Percentiles rank a stretch among this genome's conserved stretches.
phyloP scores from a whole-genome alignment of 345 rosid genomes.

The Orychophragmus violaceus region DNA sequence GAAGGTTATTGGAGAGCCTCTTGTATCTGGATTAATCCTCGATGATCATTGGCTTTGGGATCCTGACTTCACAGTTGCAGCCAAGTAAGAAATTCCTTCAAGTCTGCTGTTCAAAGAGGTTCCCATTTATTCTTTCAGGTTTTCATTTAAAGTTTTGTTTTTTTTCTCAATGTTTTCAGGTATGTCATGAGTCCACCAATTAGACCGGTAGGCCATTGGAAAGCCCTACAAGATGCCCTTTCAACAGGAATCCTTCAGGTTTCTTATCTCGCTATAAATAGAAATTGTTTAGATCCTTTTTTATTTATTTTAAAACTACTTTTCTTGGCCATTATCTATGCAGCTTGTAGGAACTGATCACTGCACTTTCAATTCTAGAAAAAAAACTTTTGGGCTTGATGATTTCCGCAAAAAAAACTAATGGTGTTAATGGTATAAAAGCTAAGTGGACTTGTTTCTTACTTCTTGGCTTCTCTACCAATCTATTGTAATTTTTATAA shows the following conservation, averaged over 20 bases:
- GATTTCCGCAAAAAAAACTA: constrained; percentile 93
- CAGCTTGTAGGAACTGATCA: constrained; percentile 99
- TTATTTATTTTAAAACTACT: no score
- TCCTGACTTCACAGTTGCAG: constrained; percentile 76
- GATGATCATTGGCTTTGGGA: constrained; percentile 89
- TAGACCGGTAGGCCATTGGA: constrained; percentile 74
- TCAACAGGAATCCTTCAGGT: constrained; percentile 94
- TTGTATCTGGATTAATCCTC: constrained; percentile 84
- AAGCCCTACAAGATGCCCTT: constrained; percentile 91
- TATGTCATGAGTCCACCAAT: constrained; percentile 99
- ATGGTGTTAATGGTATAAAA: constrained; percentile 85
- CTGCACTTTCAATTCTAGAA: constrained; percentile 76
- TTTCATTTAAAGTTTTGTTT: not conserved
- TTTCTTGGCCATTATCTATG: constrained; percentile 11
- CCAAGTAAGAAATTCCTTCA: constrained; percentile 47
- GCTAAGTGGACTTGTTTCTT: constrained; percentile 13
- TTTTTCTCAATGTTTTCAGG: constrained; percentile 41
- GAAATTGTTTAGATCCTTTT: not conserved
- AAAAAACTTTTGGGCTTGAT: constrained; percentile 73
- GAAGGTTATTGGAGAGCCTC: constrained; percentile 89
- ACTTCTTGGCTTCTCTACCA: not conserved
- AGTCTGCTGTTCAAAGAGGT: not conserved
- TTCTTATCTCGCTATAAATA: constrained; percentile 1
- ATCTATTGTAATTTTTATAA: not conserved
- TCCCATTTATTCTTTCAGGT: not conserved